Conservation (phyloP, 2,329 filamentous ascomycete species). For the Ophiostoma himal-ulmi region DNA sequence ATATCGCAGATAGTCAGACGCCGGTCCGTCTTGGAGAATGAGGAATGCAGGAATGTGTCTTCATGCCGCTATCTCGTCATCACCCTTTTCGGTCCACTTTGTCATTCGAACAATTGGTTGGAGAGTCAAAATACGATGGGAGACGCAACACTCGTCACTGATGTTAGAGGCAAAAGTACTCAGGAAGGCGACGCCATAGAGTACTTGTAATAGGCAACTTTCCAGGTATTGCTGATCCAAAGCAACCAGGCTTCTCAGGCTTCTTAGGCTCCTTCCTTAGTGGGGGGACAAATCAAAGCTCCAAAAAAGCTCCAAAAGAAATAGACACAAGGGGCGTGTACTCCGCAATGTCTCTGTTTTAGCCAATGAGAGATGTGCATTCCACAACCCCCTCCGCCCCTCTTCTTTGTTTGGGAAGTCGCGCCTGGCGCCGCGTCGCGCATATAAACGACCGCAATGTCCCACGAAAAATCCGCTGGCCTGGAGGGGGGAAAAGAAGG, state of each 20-base stretch:
- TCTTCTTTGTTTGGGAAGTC: conserved; percentile 24
- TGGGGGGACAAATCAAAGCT: neutral
- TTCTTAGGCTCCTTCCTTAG: conserved; percentile 2
- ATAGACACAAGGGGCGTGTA: neutral
- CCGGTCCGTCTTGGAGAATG: neutral
- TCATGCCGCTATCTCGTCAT: neutral
- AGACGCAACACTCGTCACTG: neutral
- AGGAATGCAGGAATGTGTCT: neutral
- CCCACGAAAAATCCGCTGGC: conserved; percentile 33
- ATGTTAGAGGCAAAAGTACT: neutral
- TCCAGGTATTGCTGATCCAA: neutral
- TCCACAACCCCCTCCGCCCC: conserved; percentile 24
- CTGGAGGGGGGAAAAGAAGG: conserved; percentile 16
- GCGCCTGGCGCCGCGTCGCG: conserved; percentile 32
- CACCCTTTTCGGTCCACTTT: neutral
- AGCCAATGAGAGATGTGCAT: conserved; percentile 18
- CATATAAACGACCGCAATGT: conserved; percentile 46
- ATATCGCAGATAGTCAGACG: neutral
- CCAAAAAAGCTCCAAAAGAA: neutral
- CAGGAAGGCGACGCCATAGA: neutral
- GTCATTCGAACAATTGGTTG: neutral
- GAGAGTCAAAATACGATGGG: neutral
- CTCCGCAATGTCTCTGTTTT: neutral
- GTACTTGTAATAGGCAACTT: neutral
- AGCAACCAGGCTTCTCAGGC: neutral